Base-by-base conservation (phyloP, 108 stramenopile species). In the Nannochloropsis salina region DNA sequence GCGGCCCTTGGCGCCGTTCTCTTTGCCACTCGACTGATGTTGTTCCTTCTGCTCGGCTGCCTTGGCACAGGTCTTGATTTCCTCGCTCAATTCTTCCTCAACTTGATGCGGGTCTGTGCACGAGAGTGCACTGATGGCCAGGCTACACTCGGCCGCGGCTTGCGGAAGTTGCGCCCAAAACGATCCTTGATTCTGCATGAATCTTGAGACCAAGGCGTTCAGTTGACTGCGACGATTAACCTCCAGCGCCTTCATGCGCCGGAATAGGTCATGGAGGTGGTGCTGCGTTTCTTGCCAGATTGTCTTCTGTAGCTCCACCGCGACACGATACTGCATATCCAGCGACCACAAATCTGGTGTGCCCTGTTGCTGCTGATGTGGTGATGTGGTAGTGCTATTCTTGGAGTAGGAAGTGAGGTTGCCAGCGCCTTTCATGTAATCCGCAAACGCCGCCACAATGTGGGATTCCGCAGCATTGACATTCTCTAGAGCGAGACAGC, bases 271-370 rank as follows among this genome's bases (percentile, higher is more conserved):
- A 74, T 74, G 61, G 2, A 74, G 61, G 61, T 74, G 61, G 20
- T 74, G 61, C 6, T 74, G 61, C 3, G 61, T 74, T 6, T 15
- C 15, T 74, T 74, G 61, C 61, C 61, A 74, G 61, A 74, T 74
- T 4, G 8, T 74, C 61, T 74, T 74, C 61, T 74, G 61, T 4
- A 74, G 61, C 61, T 74, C 61, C 4, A 74, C 61, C 61, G 61
- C 61, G n/a, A 74, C 61, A n/a, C 61, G 61, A 74, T 74, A 74
- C 61, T 74, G 61, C 20, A n/a, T 74, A n/a, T 74, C 61, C 4
- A 74, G 61, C 61, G 3, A 74, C 61, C 61, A 74, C 61, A 74
- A n/a, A 74, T 74, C 61, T n/a, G 4, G 61, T n/a, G 15, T 74
- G 4, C n/a, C 20, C 61, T 74, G 61, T n/a, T 74, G 61, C 61